A percentile compares a stretch with the other conserved stretches of the same genome.
These are phyloP conservation scores for Sarocladiaceae sp. DNA, from an alignment of 2,329 filamentous ascomycete species.

Conservation along the genomic window DNA sequence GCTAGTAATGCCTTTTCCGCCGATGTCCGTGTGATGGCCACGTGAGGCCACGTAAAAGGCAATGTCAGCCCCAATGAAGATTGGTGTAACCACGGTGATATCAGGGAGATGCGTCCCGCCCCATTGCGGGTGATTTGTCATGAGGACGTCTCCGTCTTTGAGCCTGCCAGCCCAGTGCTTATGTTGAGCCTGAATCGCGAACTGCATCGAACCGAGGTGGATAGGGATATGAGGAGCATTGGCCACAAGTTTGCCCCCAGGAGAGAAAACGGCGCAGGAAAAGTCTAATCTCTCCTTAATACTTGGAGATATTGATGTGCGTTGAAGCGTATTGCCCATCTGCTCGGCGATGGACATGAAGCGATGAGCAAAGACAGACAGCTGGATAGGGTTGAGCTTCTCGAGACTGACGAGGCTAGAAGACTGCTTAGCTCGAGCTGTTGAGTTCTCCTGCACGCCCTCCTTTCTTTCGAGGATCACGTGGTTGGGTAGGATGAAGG, in stretches of 20 bases:
- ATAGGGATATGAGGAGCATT: slow-evolving; percentile 35
- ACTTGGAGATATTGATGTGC: slow-evolving; percentile 44
- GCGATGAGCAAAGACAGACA: slow-evolving; percentile 48
- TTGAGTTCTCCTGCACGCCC: background rate
- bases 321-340: slow-evolving; percentile 50
- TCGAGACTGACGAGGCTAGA: too few relatives aligned
- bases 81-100: slow-evolving; percentile 33
- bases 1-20: slow-evolving; percentile 30
- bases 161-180: slow-evolving; percentile 25
- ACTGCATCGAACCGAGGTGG: slow-evolving; percentile 36
- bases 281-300: slow-evolving; percentile 38
- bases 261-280: slow-evolving; percentile 35
- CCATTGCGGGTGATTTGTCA: slow-evolving; percentile 31
- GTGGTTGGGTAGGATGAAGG: slow-evolving; percentile 22
- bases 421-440: background rate
- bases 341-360: slow-evolving; percentile 56
- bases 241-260: slow-evolving; percentile 33
- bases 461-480: slow-evolving; percentile 22
- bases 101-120: slow-evolving; percentile 36
- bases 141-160: slow-evolving; percentile 30
- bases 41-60: slow-evolving; percentile 32
- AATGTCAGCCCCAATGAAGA: slow-evolving; percentile 26
- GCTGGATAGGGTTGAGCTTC: slow-evolving; percentile 40
- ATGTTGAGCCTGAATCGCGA: slow-evolving; percentile 32
- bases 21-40: slow-evolving; percentile 34